phyloP scores from a whole-genome alignment of 352 stramenopile species.

The Pythium coloratum region DNA sequence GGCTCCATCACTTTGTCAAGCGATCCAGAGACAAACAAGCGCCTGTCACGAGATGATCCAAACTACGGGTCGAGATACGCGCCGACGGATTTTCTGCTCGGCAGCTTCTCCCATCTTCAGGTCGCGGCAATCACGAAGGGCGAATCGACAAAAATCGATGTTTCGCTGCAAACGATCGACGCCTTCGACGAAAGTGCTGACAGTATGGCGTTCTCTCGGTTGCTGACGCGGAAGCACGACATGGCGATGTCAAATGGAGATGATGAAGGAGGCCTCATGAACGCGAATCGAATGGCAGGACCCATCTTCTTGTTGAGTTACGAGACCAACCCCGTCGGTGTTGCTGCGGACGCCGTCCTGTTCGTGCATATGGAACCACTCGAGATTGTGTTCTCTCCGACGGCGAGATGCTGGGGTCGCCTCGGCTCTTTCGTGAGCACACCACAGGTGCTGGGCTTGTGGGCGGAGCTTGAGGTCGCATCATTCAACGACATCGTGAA shows the following conservation, averaged over 20 bases:
- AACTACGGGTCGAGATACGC: conserved; percentile 67
- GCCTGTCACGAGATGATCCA: conserved; percentile 57
- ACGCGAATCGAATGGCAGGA: conserved; percentile 64
- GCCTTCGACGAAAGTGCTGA: conserved; percentile 87
- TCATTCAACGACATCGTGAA: conserved; percentile 92
- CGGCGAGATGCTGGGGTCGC: conserved; percentile 77
- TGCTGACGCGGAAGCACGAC: conserved; percentile 71
- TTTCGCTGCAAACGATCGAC: conserved; percentile 87
- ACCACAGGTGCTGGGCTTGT: conserved; percentile 72
- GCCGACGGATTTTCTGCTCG: conserved; percentile 74
- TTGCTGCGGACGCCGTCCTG: conserved; percentile 66
- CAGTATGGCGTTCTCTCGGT: conserved; percentile 75
- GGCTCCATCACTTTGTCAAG: conserved; percentile 76
- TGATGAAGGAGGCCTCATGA: conserved; percentile 51
- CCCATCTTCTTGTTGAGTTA: conserved; percentile 85
- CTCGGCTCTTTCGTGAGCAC: conserved; percentile 76
- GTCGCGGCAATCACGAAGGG: conserved; percentile 64
- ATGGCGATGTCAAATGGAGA: conserved; percentile 30
- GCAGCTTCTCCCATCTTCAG: conserved; percentile 78
- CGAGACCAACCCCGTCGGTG: conserved; percentile 70
- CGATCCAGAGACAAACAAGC: conserved; percentile 70
- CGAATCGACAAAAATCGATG: conserved; percentile 74
- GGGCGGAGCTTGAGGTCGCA: conserved; percentile 85
- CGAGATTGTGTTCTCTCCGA: conserved; percentile 86
- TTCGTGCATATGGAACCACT: conserved; percentile 86